These are phyloP conservation scores for Cetraspora pellucida DNA, from an alignment of 192 early-diverging fungal species.

Conservation along the genomic window DNA sequence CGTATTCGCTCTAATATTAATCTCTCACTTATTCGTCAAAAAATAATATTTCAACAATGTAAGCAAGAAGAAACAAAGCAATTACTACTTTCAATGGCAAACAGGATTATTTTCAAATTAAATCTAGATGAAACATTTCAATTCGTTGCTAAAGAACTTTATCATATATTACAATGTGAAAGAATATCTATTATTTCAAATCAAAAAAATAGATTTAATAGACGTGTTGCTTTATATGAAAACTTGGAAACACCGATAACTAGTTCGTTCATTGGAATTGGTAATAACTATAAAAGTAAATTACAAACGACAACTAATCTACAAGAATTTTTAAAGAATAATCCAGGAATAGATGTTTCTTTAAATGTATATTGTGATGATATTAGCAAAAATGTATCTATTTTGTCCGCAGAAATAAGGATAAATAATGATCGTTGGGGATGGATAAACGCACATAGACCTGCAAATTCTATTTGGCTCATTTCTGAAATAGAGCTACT, in stretches of 20 bases:
- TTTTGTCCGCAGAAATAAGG: too few species aligned
- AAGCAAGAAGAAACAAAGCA: too few species aligned
- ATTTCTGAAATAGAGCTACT: slow-evolving; percentile 44
- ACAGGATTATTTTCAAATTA: slow-evolving; percentile 40
- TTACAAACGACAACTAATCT: background rate
- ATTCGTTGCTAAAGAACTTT: slow-evolving; percentile 39
- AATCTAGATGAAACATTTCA: slow-evolving; percentile 38
- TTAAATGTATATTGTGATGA: too few species aligned
- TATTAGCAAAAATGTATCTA: too few species aligned
- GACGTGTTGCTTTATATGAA: background rate
- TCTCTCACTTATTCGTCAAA: slow-evolving; percentile 45
- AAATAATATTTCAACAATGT: slow-evolving; percentile 45
- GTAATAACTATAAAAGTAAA: background rate
- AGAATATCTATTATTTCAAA: slow-evolving; percentile 40
- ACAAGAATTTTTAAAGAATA: too few species aligned
- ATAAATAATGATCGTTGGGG: too few species aligned
- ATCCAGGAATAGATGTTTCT: background rate
- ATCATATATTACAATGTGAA: slow-evolving; percentile 45
- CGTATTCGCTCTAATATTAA: slow-evolving; percentile 58
- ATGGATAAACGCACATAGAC: too few species aligned
- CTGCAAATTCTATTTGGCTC: slow-evolving; percentile 37
- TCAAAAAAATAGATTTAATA: background rate
- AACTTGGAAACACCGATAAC: too few species aligned
- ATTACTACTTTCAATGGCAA: slow-evolving; percentile 43
- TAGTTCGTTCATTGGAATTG: background rate